A percentile compares a stretch with the other conserved stretches of the same genome.
These are phyloP conservation scores for Penicillium oxalicum DNA, from an alignment of 2,329 filamentous ascomycete genomes.

Conservation along the genomic window DNA sequence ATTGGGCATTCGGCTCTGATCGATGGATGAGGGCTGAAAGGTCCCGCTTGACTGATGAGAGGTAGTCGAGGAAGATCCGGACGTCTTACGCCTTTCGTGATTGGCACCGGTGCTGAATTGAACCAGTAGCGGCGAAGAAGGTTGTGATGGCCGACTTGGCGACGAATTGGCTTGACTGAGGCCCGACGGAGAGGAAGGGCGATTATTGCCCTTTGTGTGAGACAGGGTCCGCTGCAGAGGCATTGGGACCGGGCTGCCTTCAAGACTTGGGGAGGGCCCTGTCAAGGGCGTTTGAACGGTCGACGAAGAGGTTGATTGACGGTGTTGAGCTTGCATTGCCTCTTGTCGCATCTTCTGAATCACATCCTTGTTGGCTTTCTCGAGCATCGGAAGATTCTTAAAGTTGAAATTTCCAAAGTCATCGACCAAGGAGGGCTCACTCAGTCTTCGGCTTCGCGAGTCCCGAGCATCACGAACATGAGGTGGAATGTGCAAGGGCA, in stretches of 20 bases:
- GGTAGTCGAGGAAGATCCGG: slow-evolving; percentile 76
- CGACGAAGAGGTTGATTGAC: slow-evolving; percentile 34
- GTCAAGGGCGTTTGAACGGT: slow-evolving; percentile 15
- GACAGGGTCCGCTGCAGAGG: slow-evolving; percentile 78
- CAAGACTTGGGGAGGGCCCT: slow-evolving; percentile 54
- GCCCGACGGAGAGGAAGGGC: slow-evolving; percentile 80
- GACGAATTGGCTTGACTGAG: slow-evolving; percentile 76
- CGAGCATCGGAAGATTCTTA: slow-evolving; percentile 92
- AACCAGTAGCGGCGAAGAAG: slow-evolving; percentile 86
- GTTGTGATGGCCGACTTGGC: slow-evolving; percentile 76
- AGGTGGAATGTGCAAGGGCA: slow-evolving; percentile 93
- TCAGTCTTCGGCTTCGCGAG: slow-evolving; percentile 75
- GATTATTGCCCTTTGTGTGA: slow-evolving; percentile 68
- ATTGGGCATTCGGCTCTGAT: slow-evolving; percentile 58
- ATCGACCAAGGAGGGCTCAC: slow-evolving; percentile 80
- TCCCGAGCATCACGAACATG: slow-evolving; percentile 93
- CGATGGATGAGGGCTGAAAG: slow-evolving; percentile 66
- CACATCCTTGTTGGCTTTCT: slow-evolving; percentile 98
- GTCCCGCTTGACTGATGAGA: slow-evolving; percentile 69
- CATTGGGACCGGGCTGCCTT: slow-evolving; percentile 78
- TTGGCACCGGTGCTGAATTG: slow-evolving; percentile 86
- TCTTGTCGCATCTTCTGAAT: slow-evolving; percentile 93
- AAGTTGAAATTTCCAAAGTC: slow-evolving; percentile 96
- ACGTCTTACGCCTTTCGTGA: slow-evolving; percentile 82
- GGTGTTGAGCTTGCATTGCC: slow-evolving; percentile 66